These are phyloP conservation scores for Xylaria curta DNA, from an alignment of 495 filamentous ascomycete species.

Conservation along the genomic window DNA sequence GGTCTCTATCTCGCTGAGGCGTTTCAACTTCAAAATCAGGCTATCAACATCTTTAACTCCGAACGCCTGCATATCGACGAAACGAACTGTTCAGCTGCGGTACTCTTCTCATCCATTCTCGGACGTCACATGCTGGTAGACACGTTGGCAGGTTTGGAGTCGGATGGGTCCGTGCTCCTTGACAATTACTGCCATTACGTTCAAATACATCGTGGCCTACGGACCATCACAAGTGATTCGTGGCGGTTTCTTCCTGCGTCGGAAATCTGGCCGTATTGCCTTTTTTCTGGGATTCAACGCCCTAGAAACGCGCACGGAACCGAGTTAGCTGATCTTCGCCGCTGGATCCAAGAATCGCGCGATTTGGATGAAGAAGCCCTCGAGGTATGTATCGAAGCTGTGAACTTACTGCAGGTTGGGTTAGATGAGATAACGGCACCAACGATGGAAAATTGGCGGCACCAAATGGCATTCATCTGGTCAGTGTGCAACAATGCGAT, in stretches of 20 bases:
- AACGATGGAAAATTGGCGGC: background rate
- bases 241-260: slow-evolving; percentile 45
- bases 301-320: background rate
- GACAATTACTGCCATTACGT: slow-evolving; percentile 39
- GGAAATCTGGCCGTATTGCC: slow-evolving; percentile 37
- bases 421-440: slow-evolving; percentile 1
- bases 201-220: slow-evolving; percentile 41
- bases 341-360: background rate
- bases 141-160: slow-evolving; percentile 39
- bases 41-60: slow-evolving; percentile 47
- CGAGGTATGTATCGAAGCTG: background rate
- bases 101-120: slow-evolving; percentile 44
- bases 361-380: background rate
- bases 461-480: slow-evolving; percentile 19
- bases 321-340: background rate
- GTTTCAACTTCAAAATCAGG: slow-evolving; percentile 43
- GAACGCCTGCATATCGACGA: slow-evolving; percentile 38
- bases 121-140: slow-evolving; percentile 46
- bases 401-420: slow-evolving; percentile 9
- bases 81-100: slow-evolving; percentile 43
- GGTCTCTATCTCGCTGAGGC: slow-evolving; percentile 38
- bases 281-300: slow-evolving; percentile 8
- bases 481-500: slow-evolving; percentile 1
- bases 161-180: slow-evolving; percentile 33
- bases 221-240: slow-evolving; percentile 38